phyloP scores from a whole-genome alignment of 2,329 filamentous ascomycete species.

The Fusarium graminum region DNA sequence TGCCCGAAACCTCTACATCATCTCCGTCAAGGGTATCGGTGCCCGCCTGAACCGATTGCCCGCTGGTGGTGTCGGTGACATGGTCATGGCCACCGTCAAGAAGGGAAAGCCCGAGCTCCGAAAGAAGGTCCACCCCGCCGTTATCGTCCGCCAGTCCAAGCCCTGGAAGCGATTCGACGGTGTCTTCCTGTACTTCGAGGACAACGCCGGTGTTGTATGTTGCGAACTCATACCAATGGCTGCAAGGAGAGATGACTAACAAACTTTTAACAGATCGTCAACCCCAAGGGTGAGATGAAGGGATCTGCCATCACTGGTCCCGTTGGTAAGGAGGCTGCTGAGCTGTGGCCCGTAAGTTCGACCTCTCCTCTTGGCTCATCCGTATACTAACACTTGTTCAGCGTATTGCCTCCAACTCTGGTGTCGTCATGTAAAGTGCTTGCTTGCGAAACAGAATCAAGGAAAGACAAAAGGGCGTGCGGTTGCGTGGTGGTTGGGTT shows the following conservation, averaged over 20 bases:
- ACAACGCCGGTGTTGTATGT: conserved; percentile 98
- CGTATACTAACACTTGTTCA: conserved; percentile 57
- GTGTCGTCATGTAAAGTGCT: conserved; percentile 96
- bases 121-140: conserved; percentile 99
- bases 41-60: conserved; percentile 97
- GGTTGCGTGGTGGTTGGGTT: conserved; percentile 43
- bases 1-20: conserved; percentile 99
- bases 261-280: conserved; percentile 81
- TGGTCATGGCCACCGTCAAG: conserved; percentile 99
- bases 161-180: conserved; percentile 99
- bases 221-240: not conserved
- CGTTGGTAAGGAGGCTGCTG: conserved; percentile 99
- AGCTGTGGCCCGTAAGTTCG: conserved; percentile 93
- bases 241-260: conserved; percentile 53
- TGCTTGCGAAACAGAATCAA: conserved; percentile 41
- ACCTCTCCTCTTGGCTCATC: not conserved
- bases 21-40: conserved; percentile 98
- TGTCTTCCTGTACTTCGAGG: conserved; percentile 99
- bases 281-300: conserved; percentile 99
- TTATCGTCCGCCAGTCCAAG: conserved; percentile 99
- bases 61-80: conserved; percentile 97
- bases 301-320: conserved; percentile 99
- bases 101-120: conserved; percentile 99
- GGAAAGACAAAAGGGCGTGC: conserved; percentile 50
- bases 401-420: conserved; percentile 99